Percentiles rank a stretch among this genome's conserved stretches.
These are phyloP conservation scores for Crithidia sp. DNA, from an alignment of 208 protist species.

Conservation along the genomic window DNA sequence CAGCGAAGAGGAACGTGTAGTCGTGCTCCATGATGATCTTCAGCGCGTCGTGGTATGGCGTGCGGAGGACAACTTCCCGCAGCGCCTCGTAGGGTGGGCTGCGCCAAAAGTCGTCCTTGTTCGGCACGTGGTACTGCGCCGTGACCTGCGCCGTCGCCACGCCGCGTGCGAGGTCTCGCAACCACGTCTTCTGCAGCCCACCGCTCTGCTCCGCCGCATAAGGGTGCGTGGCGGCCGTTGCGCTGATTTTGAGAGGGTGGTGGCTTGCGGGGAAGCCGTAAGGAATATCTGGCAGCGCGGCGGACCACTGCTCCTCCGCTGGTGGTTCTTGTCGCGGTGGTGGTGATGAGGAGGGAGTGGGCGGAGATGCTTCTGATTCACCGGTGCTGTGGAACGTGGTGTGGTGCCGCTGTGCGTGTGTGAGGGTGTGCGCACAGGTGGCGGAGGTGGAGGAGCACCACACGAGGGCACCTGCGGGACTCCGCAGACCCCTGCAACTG, in stretches of 20 bases:
- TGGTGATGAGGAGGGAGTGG: neutral
- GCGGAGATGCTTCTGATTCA: neutral
- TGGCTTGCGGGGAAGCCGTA: slow-evolving; percentile 2
- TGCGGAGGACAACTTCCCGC: slow-evolving; percentile 40
- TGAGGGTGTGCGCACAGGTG: neutral
- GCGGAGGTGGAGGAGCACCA: neutral
- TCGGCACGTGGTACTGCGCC: slow-evolving; percentile 51
- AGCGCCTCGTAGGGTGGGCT: slow-evolving; percentile 70
- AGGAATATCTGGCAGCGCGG: neutral
- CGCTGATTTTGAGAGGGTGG: neutral
- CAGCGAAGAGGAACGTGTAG: slow-evolving; percentile 69
- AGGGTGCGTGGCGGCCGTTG: slow-evolving; percentile 35
- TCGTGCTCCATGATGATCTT: slow-evolving; percentile 79
- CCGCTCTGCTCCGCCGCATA: slow-evolving; percentile 70
- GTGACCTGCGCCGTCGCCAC: slow-evolving; percentile 12
- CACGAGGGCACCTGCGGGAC: too few relatives aligned
- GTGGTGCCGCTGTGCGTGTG: too few relatives aligned
- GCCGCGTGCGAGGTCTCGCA: slow-evolving; percentile 25
- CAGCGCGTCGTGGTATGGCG: slow-evolving; percentile 73
- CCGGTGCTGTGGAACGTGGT: too few relatives aligned
- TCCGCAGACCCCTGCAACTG: too few relatives aligned
- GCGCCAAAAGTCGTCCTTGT: slow-evolving; percentile 67
- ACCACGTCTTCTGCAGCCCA: slow-evolving; percentile 54
- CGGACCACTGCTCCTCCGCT: neutral
- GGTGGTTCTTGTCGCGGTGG: neutral